phyloP scores from a whole-genome alignment of 257 asterid genomes.

The Solanum boliviense region DNA sequence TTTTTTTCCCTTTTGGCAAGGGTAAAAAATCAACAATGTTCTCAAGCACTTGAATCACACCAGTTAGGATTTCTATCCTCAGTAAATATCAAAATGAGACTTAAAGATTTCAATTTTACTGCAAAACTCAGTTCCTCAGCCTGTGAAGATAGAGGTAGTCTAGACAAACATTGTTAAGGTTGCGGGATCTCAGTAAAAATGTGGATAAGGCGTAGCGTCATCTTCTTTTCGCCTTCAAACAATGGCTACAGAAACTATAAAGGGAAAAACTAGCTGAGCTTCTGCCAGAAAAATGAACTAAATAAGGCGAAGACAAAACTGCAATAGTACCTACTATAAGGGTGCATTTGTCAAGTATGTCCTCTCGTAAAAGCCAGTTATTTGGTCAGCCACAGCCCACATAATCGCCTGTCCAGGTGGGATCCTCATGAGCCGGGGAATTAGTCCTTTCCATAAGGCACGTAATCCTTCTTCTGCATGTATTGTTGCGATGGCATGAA shows the following conservation, averaged over 20 bases:
- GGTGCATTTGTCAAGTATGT: conserved; percentile 30
- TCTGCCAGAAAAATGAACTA: background rate
- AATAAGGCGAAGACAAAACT: background rate
- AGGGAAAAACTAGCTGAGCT: background rate
- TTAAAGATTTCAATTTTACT: background rate
- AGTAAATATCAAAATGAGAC: background rate
- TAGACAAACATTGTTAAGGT: background rate
- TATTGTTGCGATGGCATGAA: conserved; percentile 80
- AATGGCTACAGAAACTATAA: background rate
- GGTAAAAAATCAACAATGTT: background rate
- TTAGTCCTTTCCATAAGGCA: conserved; percentile 78
- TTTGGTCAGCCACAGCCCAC: conserved; percentile 98
- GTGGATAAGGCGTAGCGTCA: background rate
- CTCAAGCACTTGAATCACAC: background rate
- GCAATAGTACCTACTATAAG: conserved; percentile 17
- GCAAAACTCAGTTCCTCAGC: background rate
- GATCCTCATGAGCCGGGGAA: conserved; percentile 96
- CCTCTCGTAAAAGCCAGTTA: conserved; percentile 78
- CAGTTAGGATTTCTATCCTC: background rate
- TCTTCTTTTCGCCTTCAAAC: background rate
- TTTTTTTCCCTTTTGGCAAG: background rate
- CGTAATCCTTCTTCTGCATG: conserved; percentile 72
- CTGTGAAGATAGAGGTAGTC: background rate
- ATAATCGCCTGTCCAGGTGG: conserved; percentile 98
- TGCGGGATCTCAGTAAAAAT: background rate